A percentile compares a stretch with the other conserved stretches of the same genome.
These are phyloP conservation scores for Astrothelium subdiscretum DNA, from an alignment of 495 filamentous ascomycete species.

Conservation along the genomic window DNA sequence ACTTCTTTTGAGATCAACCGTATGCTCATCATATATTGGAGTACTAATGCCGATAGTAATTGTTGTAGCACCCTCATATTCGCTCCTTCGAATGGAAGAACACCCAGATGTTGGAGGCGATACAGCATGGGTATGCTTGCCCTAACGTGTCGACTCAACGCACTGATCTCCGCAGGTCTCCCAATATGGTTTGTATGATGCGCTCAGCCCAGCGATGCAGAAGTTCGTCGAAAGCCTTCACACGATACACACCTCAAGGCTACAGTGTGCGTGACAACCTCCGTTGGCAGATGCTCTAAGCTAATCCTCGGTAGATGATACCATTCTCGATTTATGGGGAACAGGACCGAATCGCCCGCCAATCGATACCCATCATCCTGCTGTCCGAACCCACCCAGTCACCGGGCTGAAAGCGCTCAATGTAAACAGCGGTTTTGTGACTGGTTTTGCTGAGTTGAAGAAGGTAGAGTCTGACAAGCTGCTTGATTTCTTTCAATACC, in stretches of 20 bases:
- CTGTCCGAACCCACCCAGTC: constrained; percentile 43
- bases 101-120: constrained; percentile 43
- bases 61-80: constrained; percentile 34
- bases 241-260: constrained; percentile 13
- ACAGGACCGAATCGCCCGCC: constrained; percentile 38
- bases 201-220: constrained; percentile 35
- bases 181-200: constrained; percentile 32
- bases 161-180: not conserved
- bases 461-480: constrained; percentile 42
- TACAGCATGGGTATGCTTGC: constrained; percentile 34
- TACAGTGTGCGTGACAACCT: constrained; percentile 17
- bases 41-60: not conserved
- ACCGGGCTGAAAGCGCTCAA: constrained; percentile 41
- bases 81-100: constrained; percentile 43
- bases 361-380: constrained; percentile 43
- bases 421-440: constrained; percentile 40
- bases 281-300: not conserved
- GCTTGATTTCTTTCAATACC: constrained; percentile 39
- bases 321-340: constrained; percentile 37
- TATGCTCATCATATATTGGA: not conserved
- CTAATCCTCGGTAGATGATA: constrained; percentile 26
- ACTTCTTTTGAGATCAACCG: constrained; percentile 42
- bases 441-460: constrained; percentile 43
- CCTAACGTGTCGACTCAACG: not conserved
- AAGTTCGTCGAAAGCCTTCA: constrained; percentile 39